These are phyloP conservation scores for Dactylellina parvicollis DNA, from an alignment of 2,329 filamentous ascomycete genomes.

Conservation along the genomic window DNA sequence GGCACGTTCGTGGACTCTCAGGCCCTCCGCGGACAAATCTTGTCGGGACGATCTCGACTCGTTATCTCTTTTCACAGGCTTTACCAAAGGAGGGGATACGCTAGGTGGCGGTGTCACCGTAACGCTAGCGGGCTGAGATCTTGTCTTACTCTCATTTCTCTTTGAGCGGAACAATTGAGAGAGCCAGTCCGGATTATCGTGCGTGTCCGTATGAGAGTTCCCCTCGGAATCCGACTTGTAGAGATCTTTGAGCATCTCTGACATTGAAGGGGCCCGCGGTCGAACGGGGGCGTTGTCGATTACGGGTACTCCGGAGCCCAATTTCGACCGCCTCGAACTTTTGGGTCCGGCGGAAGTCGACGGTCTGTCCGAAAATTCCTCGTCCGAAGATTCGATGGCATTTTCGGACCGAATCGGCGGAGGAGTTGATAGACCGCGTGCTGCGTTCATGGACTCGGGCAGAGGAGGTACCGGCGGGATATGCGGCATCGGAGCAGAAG, in stretches of 20 bases:
- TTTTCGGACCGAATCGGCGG: conserved; percentile 46
- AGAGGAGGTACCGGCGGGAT: conserved; percentile 40
- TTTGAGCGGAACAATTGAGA: conserved; percentile 49
- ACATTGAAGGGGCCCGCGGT: conserved; percentile 47
- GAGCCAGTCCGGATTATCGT: conserved; percentile 39
- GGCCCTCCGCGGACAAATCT: conserved; percentile 35
- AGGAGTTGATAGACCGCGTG: conserved; percentile 38
- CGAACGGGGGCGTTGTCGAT: conserved; percentile 26
- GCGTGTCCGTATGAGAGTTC: conserved; percentile 1
- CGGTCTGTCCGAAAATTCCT: conserved; percentile 37
- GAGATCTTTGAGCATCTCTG: conserved; percentile 50
- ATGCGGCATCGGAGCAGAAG: neutral
- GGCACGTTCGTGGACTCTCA: conserved; percentile 48
- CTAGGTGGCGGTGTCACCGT: conserved; percentile 17
- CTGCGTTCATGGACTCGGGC: conserved; percentile 27
- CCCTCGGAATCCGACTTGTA: conserved; percentile 23
- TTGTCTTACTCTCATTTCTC: conserved; percentile 26
- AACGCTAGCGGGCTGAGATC: conserved; percentile 16
- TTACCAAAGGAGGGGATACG: conserved; percentile 28
- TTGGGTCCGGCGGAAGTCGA: conserved; percentile 14
- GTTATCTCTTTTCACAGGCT: conserved; percentile 17
- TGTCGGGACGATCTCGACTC: conserved; percentile 29
- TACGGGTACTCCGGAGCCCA: neutral
- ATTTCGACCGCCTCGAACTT: conserved; percentile 25
- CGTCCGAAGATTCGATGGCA: conserved; percentile 45